These are phyloP conservation scores for Tillandsia fasciculata DNA, from an alignment of 176 grass and related monocot genomes.

Conservation along the genomic window DNA sequence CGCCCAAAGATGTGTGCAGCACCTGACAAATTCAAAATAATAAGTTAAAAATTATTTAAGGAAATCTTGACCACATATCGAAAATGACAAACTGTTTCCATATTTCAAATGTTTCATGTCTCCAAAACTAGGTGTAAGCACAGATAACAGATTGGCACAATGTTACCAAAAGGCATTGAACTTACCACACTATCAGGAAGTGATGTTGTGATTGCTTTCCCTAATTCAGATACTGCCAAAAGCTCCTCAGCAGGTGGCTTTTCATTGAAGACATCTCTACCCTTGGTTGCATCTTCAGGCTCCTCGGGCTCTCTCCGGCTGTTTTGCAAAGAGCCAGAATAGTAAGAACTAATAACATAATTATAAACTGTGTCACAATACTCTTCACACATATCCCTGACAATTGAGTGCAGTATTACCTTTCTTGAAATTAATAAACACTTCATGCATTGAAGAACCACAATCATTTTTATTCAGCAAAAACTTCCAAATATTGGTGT, in stretches of 20 bases:
- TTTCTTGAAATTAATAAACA: background rate
- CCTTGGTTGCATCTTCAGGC: slow-evolving; percentile 97
- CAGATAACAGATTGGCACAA: background rate
- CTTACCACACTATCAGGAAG: slow-evolving; percentile 87
- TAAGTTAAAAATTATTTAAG: background rate
- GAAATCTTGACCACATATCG: too few relatives aligned
- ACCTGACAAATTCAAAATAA: slow-evolving; percentile 36
- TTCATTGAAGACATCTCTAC: slow-evolving; percentile 97
- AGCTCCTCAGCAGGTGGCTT: slow-evolving; percentile 96
- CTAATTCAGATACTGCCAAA: slow-evolving; percentile 85
- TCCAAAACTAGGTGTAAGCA: background rate
- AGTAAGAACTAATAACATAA: background rate
- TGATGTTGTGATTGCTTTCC: slow-evolving; percentile 73
- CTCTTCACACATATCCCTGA: too few relatives aligned
- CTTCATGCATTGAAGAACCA: background rate
- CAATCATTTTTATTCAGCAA: background rate
- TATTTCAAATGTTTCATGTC: background rate
- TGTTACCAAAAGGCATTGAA: slow-evolving; percentile 6
- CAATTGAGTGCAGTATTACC: too few relatives aligned
- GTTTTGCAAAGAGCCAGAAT: slow-evolving; percentile 17
- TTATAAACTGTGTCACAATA: too few relatives aligned
- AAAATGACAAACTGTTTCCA: background rate
- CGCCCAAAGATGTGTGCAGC: slow-evolving; percentile 91
- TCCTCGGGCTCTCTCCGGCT: slow-evolving; percentile 93
- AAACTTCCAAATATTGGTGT: background rate